These are phyloP conservation scores for Paxillus ammoniavirescens DNA, from an alignment of 768 basidiomycete genomes.

Conservation along the genomic window DNA sequence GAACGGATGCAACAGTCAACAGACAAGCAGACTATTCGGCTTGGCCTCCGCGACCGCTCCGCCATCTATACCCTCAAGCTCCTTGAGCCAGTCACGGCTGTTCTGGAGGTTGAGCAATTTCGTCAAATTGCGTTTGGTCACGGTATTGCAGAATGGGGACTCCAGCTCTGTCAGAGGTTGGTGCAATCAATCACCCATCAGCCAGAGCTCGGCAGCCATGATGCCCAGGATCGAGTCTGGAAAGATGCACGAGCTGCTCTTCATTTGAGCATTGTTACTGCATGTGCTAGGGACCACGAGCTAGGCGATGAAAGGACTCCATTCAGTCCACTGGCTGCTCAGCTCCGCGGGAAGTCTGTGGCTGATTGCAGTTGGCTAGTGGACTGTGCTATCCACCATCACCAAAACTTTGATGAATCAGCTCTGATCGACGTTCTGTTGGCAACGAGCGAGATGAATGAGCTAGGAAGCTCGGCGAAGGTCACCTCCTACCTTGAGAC, in stretches of 20 bases:
- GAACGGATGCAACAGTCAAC: slow-evolving; percentile 4
- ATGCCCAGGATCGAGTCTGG: neutral
- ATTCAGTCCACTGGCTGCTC: neutral
- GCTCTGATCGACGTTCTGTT: slow-evolving; percentile 5
- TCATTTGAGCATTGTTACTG: slow-evolving; percentile 2
- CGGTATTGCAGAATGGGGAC: slow-evolving; percentile 2
- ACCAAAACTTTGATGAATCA: neutral
- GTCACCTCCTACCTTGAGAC: neutral
- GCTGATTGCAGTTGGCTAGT: slow-evolving; percentile 4
- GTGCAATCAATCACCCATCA: neutral
- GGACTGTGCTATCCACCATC: slow-evolving; percentile 1
- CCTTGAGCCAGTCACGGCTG: neutral
- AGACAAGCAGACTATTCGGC: neutral
- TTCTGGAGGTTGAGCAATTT: slow-evolving; percentile 3
- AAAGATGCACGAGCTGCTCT: slow-evolving; percentile 1
- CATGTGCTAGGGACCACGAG: neutral
- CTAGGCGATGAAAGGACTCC: neutral
- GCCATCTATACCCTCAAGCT: slow-evolving; percentile 2
- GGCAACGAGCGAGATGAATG: slow-evolving; percentile 5
- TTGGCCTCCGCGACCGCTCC: neutral
- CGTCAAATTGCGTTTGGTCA: neutral
- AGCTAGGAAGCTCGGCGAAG: neutral
- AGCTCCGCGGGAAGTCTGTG: neutral
- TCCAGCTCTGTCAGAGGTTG: neutral
- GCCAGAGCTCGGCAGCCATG: slow-evolving; percentile 1